A percentile compares a stretch with the other conserved stretches of the same genome.
phyloP scores from a whole-genome alignment of 2,329 filamentous ascomycete species.

The Amphichorda felina region DNA sequence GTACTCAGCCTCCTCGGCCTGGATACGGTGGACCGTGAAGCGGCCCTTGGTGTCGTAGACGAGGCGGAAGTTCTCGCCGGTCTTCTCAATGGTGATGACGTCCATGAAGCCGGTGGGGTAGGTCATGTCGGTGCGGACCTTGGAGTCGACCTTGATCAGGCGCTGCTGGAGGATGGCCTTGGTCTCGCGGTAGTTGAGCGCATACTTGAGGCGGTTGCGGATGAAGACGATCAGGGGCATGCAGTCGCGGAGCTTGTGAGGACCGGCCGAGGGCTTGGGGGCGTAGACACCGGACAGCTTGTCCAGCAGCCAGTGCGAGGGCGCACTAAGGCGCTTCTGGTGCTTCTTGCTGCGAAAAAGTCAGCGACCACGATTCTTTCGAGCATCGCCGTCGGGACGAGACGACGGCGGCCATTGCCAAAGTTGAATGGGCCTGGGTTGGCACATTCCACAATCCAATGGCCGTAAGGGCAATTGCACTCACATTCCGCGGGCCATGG shows the following conservation, averaged over 20 bases:
- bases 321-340: constrained; percentile 98
- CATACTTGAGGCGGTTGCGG: constrained; percentile 96
- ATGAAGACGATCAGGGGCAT: constrained; percentile 98
- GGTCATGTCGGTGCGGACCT: constrained; percentile 97
- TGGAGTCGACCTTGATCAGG: constrained; percentile 98
- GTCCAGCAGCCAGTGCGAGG: constrained; percentile 99
- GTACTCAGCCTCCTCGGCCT: constrained; percentile 97
- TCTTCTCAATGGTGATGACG: constrained; percentile 99
- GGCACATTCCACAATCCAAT: too few species aligned
- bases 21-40: constrained; percentile 99
- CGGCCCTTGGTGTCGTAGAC: constrained; percentile 99
- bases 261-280: constrained; percentile 64
- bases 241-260: constrained; percentile 99
- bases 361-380: neutral
- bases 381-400: neutral
- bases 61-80: constrained; percentile 99
- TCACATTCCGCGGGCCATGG: constrained; percentile 56
- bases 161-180: constrained; percentile 99
- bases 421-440: too few species aligned
- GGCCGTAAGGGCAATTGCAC: constrained; percentile 13
- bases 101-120: constrained; percentile 99
- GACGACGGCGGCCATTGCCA: too few species aligned
- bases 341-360: constrained; percentile 73
- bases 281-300: constrained; percentile 91
- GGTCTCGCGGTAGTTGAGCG: constrained; percentile 95